Conservation (phyloP, 208 protist species). For the Kentomonas sorsogonicus region DNA sequence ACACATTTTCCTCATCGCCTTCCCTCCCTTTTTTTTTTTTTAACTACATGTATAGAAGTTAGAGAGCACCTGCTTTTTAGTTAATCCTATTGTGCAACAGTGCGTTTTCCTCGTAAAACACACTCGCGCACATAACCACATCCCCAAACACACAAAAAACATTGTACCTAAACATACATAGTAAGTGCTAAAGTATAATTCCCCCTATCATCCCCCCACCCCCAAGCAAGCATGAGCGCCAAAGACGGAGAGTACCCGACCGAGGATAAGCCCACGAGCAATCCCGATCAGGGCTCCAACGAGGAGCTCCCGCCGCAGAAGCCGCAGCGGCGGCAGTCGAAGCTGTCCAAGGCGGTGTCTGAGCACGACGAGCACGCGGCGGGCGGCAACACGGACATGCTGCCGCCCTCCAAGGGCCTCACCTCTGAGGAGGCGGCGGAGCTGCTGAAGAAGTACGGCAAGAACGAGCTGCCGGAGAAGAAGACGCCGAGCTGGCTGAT, state of each 20-base stretch:
- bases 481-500: conserved; percentile 75
- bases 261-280: conserved; percentile 28
- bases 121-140: too few relatives aligned
- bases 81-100: background rate
- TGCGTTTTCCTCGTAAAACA: too few relatives aligned
- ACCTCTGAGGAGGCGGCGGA: conserved; percentile 51
- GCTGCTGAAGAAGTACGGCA: conserved; percentile 63
- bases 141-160: too few relatives aligned
- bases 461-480: conserved; percentile 73
- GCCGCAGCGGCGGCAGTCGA: conserved; percentile 59
- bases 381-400: conserved; percentile 17
- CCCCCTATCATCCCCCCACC: background rate
- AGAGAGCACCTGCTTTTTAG: background rate
- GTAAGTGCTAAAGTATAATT: background rate
- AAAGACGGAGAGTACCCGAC: conserved; percentile 24
- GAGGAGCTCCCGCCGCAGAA: conserved; percentile 44
- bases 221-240: conserved; percentile 21
- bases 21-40: conserved; percentile 2
- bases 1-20: background rate
- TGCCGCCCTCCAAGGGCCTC: conserved; percentile 60
- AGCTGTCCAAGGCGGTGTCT: conserved; percentile 69
- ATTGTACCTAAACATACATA: too few relatives aligned
- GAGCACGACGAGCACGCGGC: conserved; percentile 48
- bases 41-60: background rate
- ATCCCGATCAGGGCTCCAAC: conserved; percentile 10